These are phyloP conservation scores for Herpetospermum pedunculosum DNA, from an alignment of 306 rosid genomes.

Conservation along the genomic window DNA sequence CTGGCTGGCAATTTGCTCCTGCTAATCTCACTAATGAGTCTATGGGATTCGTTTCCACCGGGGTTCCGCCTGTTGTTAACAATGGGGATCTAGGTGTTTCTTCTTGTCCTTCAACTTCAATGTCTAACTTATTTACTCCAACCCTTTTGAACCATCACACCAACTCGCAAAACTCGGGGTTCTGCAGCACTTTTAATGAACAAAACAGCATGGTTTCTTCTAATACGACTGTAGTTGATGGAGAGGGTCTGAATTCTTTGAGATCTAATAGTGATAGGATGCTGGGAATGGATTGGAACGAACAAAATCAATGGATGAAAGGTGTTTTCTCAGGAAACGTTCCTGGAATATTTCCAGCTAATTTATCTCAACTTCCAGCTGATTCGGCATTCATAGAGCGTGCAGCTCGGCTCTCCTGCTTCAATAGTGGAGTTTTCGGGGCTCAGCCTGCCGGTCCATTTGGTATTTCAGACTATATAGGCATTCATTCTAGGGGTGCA, in stretches of 20 bases:
- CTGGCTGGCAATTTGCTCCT: slow-evolving; percentile 69
- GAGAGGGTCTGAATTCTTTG: slow-evolving; percentile 36
- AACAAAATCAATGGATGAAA: slow-evolving; percentile 34
- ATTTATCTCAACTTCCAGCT: slow-evolving; percentile 75
- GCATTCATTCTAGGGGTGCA: slow-evolving; percentile 26
- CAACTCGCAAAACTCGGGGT: slow-evolving; percentile 49
- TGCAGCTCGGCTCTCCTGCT: slow-evolving; percentile 82
- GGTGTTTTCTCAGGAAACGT: slow-evolving; percentile 40
- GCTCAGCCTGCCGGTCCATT: slow-evolving; percentile 41
- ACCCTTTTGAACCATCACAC: slow-evolving; percentile 50
- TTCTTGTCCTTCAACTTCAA: slow-evolving; percentile 54
- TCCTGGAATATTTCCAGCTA: slow-evolving; percentile 41
- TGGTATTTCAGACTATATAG: slow-evolving; percentile 42
- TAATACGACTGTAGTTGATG: slow-evolving; percentile 29
- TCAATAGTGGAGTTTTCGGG: slow-evolving; percentile 47
- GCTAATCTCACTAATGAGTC: slow-evolving; percentile 45
- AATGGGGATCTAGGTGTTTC: slow-evolving; percentile 53
- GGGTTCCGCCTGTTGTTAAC: slow-evolving; percentile 31
- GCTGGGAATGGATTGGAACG: slow-evolving; percentile 58
- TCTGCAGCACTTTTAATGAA: slow-evolving; percentile 43
- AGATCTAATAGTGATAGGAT: slow-evolving; percentile 43
- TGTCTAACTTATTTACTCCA: slow-evolving; percentile 55
- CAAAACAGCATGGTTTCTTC: slow-evolving; percentile 35
- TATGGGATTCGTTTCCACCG: slow-evolving; percentile 34
- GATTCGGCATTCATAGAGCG: slow-evolving; percentile 87